These are phyloP conservation scores for Moesziomyces sp. DNA, from an alignment of 1,284 basidiomycete species.

Conservation along the genomic window DNA sequence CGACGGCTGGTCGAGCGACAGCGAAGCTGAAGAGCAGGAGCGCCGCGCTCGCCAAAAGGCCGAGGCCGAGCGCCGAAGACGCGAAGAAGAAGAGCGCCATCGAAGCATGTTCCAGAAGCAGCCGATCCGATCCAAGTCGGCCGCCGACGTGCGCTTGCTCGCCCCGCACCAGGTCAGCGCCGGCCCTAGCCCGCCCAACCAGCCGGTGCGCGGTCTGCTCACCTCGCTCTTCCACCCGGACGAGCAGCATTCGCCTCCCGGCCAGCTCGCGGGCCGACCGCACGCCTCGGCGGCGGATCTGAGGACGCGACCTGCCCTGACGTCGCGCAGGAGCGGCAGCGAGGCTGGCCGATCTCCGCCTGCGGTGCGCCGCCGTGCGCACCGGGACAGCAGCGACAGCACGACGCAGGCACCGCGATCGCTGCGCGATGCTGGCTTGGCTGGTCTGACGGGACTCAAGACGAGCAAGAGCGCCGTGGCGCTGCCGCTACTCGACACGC, in stretches of 20 bases:
- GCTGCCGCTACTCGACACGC: slow-evolving; percentile 70
- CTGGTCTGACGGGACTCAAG: slow-evolving; percentile 68
- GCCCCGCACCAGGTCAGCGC: slow-evolving; percentile 15
- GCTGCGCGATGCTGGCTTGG: slow-evolving; percentile 33
- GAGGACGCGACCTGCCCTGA: slow-evolving; percentile 24
- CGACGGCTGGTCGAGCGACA: slow-evolving; percentile 66
- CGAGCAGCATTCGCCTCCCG: slow-evolving; percentile 58
- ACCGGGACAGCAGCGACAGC: slow-evolving; percentile 42
- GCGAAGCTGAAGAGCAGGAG: slow-evolving; percentile 65
- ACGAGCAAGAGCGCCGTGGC: slow-evolving; percentile 77
- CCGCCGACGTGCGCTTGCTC: slow-evolving; percentile 57
- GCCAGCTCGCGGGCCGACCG: slow-evolving; percentile 54
- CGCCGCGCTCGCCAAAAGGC: slow-evolving; percentile 59
- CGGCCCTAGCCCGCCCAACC: slow-evolving; percentile 28
- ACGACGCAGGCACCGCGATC: slow-evolving; percentile 17
- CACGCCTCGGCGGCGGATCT: slow-evolving; percentile 60
- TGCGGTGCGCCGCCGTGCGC: slow-evolving; percentile 25
- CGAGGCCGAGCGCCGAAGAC: slow-evolving; percentile 68
- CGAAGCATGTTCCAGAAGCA: slow-evolving; percentile 81
- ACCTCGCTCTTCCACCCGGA: slow-evolving; percentile 64
- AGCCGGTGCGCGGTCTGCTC: slow-evolving; percentile 60
- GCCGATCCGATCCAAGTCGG: slow-evolving; percentile 70
- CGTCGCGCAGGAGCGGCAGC: slow-evolving; percentile 14
- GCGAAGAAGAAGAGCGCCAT: slow-evolving; percentile 76
- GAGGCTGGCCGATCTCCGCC: slow-evolving; percentile 31